phyloP scores from a whole-genome alignment of 495 filamentous ascomycete species.

The Sordaria brevicollis region DNA sequence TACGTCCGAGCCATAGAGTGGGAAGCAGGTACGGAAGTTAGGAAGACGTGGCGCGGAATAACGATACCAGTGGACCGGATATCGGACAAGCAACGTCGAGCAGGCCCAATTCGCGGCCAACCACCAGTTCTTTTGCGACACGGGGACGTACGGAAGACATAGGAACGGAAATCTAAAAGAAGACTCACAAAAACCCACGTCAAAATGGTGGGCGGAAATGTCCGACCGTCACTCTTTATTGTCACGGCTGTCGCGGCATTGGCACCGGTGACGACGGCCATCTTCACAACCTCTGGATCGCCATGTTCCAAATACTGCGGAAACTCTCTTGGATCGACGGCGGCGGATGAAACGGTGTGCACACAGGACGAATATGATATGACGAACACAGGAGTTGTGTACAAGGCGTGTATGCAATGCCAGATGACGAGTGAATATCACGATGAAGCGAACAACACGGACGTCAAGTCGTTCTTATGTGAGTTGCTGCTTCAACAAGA shows the following conservation, averaged over 20 bases:
- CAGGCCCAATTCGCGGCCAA: not conserved
- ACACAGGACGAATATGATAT: constrained; percentile 16
- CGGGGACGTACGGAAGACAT: not conserved
- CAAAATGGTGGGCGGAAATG: constrained; percentile 12
- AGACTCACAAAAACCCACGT: not conserved
- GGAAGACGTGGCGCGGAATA: not conserved
- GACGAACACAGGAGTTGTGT: constrained; percentile 24
- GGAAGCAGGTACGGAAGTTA: not conserved
- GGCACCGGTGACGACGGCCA: constrained; percentile 18
- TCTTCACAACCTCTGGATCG: constrained; percentile 28
- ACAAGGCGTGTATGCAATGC: constrained; percentile 32
- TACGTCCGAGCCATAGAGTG: not conserved
- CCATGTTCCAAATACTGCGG: constrained; percentile 34
- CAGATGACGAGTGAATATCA: constrained; percentile 31
- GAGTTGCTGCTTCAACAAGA: constrained; percentile 6
- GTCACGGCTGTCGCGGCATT: constrained; percentile 6
- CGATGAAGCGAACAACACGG: constrained; percentile 17
- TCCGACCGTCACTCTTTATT: constrained; percentile 6
- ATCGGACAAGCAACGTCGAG: not conserved
- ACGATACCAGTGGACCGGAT: not conserved
- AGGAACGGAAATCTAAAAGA: not conserved
- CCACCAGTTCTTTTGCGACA: not conserved
- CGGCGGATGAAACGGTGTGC: constrained; percentile 32
- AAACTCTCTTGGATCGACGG: constrained; percentile 27
- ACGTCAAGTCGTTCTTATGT: constrained; percentile 33